Base-by-base conservation (phyloP, 257 asterid species). In the Solanum clarkiae region DNA sequence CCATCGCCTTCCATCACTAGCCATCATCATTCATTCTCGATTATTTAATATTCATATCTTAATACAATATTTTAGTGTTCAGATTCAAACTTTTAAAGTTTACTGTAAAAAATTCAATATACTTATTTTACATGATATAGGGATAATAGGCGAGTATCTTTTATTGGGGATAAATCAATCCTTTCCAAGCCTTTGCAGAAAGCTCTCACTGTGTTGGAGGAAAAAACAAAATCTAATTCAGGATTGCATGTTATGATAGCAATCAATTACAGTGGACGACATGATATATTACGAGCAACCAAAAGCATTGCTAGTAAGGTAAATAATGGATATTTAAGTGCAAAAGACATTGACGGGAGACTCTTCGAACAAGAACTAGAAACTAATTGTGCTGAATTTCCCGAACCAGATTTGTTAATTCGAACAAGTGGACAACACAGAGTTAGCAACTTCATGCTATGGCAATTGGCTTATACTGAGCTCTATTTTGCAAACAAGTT, bases 391-490 rank as follows among this genome's bases (percentile, higher is more conserved):
- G 16, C 71, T 0, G 86, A 87, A 17, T 87, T 69, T n/a, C 85
- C 93, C 0, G 40, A 86, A 54, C 87, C 90, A 0, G 92, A 89
- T 81, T 68, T 90, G 83, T 49, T 89, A 44, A 89, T 90, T 17
- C 68, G 90, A 18, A 86, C 90, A 0, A 84, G 90, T 16, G 92
- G 91, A 10, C 92, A 89, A 29, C 12, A 62, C 13, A 87, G 92
- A 84, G 0, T 87, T 8, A 89, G 92, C 85, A 90, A 90, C 51
- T 90, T 87, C 84, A 13, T 90, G 84, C 2, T 88, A n/a, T 36
- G 42, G 42, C 36, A 32, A 32, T 32, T 32, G 0, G 36, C 36
- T 2, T 32, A 32, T 32, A 2, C 36, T 32, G 36, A 32, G 3
- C 36, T 32, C 4, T 32, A 32, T 32, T 32, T 32, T 3, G 4